Evolutionary conservation across 371 early-diverging fungal genomes (phyloP).

Genomic region (Catenaria anguillulae): DNA sequence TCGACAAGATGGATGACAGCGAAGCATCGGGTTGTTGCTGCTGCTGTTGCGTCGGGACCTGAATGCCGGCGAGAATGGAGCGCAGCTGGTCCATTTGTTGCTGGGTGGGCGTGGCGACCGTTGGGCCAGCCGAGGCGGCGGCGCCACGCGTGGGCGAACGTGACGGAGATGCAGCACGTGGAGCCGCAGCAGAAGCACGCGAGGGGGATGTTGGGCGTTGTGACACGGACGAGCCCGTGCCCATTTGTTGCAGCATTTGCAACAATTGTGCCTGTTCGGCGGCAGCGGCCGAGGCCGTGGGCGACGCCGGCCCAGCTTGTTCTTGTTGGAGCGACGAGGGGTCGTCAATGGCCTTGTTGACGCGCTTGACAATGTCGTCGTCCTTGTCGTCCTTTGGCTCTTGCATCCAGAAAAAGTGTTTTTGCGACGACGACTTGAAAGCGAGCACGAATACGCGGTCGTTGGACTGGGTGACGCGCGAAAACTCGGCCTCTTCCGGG

Average conservation of each 20-base stretch:
- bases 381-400: slow-evolving; percentile 41
- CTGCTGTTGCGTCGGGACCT: slow-evolving; percentile 7
- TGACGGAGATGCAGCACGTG: no score
- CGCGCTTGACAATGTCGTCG: slow-evolving; percentile 29
- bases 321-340: slow-evolving; percentile 11
- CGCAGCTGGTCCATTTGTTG: slow-evolving; percentile 7
- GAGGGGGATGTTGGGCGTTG: no score
- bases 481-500: slow-evolving; percentile 58
- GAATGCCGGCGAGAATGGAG: slow-evolving; percentile 7
- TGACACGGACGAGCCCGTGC: no score
- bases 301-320: background rate
- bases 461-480: slow-evolving; percentile 44
- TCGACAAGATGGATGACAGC: background rate
- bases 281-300: background rate
- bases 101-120: background rate
- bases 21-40: background rate
- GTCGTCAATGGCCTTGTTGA: slow-evolving; percentile 44
- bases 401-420: slow-evolving; percentile 72
- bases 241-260: slow-evolving; percentile 3
- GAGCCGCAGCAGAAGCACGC: no score
- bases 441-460: slow-evolving; percentile 59
- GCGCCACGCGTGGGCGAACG: no score
- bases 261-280: slow-evolving; percentile 5
- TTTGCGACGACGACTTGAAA: slow-evolving; percentile 55
- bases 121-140: slow-evolving; percentile 4